A percentile compares a stretch with the other conserved stretches of the same genome.
Conservation (phyloP, 2,329 filamentous ascomycete species). For the Ceratocystis colombiana region DNA sequence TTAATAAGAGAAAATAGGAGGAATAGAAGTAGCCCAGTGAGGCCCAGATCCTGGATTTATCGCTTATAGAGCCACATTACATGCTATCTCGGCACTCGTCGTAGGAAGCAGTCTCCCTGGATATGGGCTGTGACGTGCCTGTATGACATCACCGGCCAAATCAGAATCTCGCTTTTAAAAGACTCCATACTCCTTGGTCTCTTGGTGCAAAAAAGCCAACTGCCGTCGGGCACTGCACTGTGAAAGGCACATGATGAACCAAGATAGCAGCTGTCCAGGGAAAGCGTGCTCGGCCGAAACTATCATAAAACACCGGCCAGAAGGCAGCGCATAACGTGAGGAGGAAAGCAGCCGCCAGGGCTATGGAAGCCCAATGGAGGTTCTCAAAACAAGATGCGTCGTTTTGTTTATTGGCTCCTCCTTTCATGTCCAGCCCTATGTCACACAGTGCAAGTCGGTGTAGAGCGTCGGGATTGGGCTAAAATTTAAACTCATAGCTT, state of each 20-base stretch:
- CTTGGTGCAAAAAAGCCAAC: background rate
- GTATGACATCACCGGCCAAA: background rate
- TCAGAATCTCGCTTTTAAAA: background rate
- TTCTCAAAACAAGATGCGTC: too few relatives aligned
- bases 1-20: background rate
- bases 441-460: background rate
- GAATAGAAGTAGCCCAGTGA: background rate
- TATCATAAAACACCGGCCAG: background rate
- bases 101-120: background rate
- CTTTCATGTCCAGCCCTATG: background rate
- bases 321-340: background rate
- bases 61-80: background rate
- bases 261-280: background rate
- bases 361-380: background rate
- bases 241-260: background rate
- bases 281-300: background rate
- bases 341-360: background rate
- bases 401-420: background rate
- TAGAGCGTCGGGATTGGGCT: background rate
- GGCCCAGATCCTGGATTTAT: too few relatives aligned
- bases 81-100: background rate
- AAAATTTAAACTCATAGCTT: conserved; percentile 10
- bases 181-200: background rate
- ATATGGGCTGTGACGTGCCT: background rate
- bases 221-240: conserved; percentile 3